Evolutionary conservation across 306 rosid species (phyloP), one percentile per base, ranked within the genome.

Genomic region (Biancaea sappan): DNA sequence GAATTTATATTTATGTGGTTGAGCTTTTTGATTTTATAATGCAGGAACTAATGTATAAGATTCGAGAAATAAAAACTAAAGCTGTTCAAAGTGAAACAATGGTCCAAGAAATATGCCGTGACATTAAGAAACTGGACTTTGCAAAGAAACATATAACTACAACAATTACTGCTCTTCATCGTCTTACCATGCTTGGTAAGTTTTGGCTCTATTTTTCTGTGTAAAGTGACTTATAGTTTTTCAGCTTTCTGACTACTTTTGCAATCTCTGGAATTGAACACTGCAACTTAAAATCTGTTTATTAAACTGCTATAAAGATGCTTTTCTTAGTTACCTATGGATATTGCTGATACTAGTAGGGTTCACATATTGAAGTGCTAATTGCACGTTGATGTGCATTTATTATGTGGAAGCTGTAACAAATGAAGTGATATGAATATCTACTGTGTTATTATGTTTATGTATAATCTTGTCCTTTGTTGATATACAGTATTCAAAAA

Each of bases 51-150:
- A 94, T 90, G 99, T 92, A 90, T 83, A 94, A 94, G 83, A 90
- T 94, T 59, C 86, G 97, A 57, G 97, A 94, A 84, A 94, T 94
- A 52, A 94, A 94, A 76, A 88, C 92, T 54, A 94, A 94, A 85
- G 99, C 99, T 15, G 97, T 90, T 35, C 99, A 94, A 79, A 94
- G 99, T 64, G 99, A 94, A 84, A 87, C 93, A 15, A 94, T 94
- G 99, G 99, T 94, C 77, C 97, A 94, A 73, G 99, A 94, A 83
- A 94, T 94, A 76, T 94, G 99, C 60, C 92, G 99, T 4, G 99
- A 94, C 74, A 94, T 94, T 78, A 94, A 94, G 88, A 94, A 94
- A 84, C 80, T 94, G 71, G 99, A 92, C 76, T 94, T 92, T 78
- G 99, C 99, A 1, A 94, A 94, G 93, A 94, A 94, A 88, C 99